Conservation (phyloP, 257 asterid genomes). For the Cordia subcordata region DNA sequence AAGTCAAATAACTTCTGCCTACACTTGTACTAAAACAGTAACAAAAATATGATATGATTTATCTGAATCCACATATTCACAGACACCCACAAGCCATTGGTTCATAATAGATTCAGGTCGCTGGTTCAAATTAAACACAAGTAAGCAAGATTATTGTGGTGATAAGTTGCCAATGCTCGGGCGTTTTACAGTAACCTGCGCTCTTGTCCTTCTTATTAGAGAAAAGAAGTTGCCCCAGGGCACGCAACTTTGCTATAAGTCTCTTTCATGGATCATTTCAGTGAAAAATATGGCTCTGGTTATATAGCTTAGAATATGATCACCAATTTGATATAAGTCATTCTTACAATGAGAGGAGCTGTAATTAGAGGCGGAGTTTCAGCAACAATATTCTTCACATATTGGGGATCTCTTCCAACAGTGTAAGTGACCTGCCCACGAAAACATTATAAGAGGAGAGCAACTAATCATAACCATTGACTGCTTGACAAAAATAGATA, state of each 20-base stretch:
- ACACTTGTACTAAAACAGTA: too few relatives aligned
- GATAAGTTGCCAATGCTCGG: too few relatives aligned
- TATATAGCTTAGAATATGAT: neutral
- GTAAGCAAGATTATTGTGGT: too few relatives aligned
- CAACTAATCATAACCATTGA: neutral
- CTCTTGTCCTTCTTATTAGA: too few relatives aligned
- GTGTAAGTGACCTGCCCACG: conserved; percentile 78
- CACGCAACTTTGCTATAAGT: too few relatives aligned
- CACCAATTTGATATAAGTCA: conserved; percentile 1
- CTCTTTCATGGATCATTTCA: too few relatives aligned
- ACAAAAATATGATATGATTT: too few relatives aligned
- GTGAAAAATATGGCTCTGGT: too few relatives aligned
- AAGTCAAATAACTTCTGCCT: too few relatives aligned
- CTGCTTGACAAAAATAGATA: conserved; percentile 1
- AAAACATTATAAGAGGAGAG: neutral
- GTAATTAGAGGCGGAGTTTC: conserved; percentile 70
- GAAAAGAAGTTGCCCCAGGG: too few relatives aligned
- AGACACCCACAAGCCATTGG: conserved; percentile 7
- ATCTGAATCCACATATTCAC: neutral
- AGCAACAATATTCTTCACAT: conserved; percentile 60
- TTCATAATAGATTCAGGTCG: neutral
- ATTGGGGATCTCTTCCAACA: conserved; percentile 84
- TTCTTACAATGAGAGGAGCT: conserved; percentile 81
- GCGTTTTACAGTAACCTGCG: too few relatives aligned
- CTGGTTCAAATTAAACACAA: neutral